Conservation (phyloP, 2,329 filamentous ascomycete species). For the Cordyceps fumosorosea region DNA sequence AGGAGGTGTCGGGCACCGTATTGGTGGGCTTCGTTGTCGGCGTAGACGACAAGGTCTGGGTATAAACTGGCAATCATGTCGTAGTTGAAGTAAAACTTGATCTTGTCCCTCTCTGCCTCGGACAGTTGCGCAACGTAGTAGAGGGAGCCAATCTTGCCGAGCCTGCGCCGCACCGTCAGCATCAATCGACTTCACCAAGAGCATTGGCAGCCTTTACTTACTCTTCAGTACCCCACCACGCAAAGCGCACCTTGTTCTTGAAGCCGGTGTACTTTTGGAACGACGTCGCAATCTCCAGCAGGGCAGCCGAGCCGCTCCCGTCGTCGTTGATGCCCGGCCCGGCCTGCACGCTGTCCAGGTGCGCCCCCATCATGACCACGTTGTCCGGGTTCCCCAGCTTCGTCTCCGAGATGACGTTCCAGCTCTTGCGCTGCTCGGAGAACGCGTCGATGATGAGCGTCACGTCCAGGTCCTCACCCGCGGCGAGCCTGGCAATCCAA, state of each 20-base stretch:
- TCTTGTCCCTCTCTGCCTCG: conserved; percentile 40
- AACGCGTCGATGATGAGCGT: conserved; percentile 31
- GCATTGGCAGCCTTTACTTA: conserved; percentile 13
- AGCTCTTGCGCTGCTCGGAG: conserved; percentile 30
- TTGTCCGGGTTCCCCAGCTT: conserved; percentile 37
- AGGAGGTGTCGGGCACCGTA: conserved; percentile 28
- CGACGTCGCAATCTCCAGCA: conserved; percentile 32
- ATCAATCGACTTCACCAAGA: background rate
- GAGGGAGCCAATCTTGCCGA: conserved; percentile 37
- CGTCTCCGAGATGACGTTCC: conserved; percentile 37
- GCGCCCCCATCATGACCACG: conserved; percentile 36
- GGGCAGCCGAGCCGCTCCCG: conserved; percentile 31
- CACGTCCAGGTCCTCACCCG: conserved; percentile 28
- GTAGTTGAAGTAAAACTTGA: conserved; percentile 63
- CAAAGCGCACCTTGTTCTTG: conserved; percentile 37
- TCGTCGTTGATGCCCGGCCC: conserved; percentile 37
- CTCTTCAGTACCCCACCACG: conserved; percentile 39
- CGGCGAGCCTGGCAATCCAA: conserved; percentile 29
- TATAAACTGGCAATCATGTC: conserved; percentile 57
- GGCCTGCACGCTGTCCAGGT: conserved; percentile 33
- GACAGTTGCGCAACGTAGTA: conserved; percentile 33
- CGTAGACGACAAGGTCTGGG: conserved; percentile 34
- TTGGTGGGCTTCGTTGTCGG: conserved; percentile 32
- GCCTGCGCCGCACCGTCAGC: conserved; percentile 17
- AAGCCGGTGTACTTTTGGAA: conserved; percentile 32